Base-by-base conservation (phyloP, 148 eudicot genomes). In the Rheum nobile region DNA sequence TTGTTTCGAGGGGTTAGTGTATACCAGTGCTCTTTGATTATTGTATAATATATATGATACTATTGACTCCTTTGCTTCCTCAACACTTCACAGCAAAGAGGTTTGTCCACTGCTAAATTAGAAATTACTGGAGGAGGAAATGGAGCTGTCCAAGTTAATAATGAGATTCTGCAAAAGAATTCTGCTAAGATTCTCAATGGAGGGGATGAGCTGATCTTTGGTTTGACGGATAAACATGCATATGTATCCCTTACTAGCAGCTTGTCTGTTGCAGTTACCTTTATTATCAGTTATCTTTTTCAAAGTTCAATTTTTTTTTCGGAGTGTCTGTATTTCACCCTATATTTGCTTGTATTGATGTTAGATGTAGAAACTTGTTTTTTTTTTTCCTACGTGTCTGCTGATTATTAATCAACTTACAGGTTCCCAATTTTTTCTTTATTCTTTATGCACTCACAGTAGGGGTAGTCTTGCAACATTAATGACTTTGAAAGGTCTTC, bases 141-240 rank as follows among this genome's bases (percentile, higher is more conserved):
- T 80, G 97, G 93, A 72, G 74, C 76, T 74, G 98, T 94, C 67
- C 86, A 84, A 78, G 87, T 91, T 28, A 94, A 94, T 79, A 90
- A 89, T 71, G 86, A 82, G 83, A 24, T 69, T 38, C 85, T 77
- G 71, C 82, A 82, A n/a, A 88, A 84, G 76, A 86, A 86, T 41
- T 77, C 96, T 29, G 80, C 85, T 16, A 47, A 86, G 35, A 84
- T 74, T 43, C 82, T 95, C 54, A 84, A 79, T 75, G 93, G 83
- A 35, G 98, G 98, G 37, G 98, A 94, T 78, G 98, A 89, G 75
- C 82, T 94, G 86, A 78, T 90, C 57, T 94, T 94, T 77, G 86
- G 83, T 73, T 74, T 84, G 65, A 75, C 87, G 21, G 88, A 85
- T n/a, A 81, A 80, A 80, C 87, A 91, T 87, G 90, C 93, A 82